Base-by-base conservation (phyloP, 23 red algal species). In the Rhodosorus marinus region DNA sequence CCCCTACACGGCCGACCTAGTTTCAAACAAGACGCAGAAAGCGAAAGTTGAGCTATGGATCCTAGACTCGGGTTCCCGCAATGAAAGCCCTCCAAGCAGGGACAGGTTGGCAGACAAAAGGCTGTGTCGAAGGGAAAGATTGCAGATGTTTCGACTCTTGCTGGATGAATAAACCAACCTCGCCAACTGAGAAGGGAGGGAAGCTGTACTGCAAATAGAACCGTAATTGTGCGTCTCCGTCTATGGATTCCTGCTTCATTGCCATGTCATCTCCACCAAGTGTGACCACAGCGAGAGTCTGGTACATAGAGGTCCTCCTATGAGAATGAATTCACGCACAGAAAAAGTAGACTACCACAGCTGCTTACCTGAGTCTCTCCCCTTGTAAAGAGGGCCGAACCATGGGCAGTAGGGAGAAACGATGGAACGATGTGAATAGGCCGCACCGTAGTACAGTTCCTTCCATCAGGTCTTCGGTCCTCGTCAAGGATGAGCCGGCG, bases 171-270 rank as follows among this genome's bases (percentile, higher is more conserved):
- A n/a, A n/a, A n/a, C n/a, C n/a, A 2, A 93, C 72, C 52, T 93
- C 86, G 19, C 75, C 75, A 0, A 93, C 86, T 21, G 75, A 69
- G 2, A 59, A 93, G 23, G 86, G 86, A 3, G 86, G 86, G 40
- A 93, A 93, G 31, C 61, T 69, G 63, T 93, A 93, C 28, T 93
- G 86, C 33, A 93, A 34, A 40, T 93, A 93, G 58, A 93, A 93
- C 28, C 73, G 75, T 36, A 67, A 41, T 15, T 56, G 59, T 25
- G 54, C 33, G 42, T 93, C 86, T 6, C 86, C 86, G 15, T 67
- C 57, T 31, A 93, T 55, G 31, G 86, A 77, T 52, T 93, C 86
- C 49, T 31, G 67, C 24, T 70, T 59, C 51, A 82, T 75, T 2
- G 76, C 75, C 60, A 67, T 82, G 6, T 93, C 67, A 20, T 81